Evolutionary conservation across 2,329 filamentous ascomycete species (phyloP).

Genomic region (Keithomyces neogunnii): DNA sequence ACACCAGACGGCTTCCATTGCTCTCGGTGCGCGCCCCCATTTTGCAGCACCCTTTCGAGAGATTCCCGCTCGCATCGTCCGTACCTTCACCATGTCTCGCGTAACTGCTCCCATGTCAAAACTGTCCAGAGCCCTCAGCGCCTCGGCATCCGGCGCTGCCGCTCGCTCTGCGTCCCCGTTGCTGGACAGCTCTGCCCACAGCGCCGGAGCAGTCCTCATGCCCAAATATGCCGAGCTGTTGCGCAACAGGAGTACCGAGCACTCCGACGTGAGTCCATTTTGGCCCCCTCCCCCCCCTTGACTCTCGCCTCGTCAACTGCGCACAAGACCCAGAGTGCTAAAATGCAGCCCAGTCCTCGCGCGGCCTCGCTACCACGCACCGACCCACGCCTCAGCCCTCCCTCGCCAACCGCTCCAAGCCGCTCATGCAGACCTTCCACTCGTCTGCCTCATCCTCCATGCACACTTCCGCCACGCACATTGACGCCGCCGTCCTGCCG

Average conservation of each 20-base stretch:
- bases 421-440: constrained; percentile 57
- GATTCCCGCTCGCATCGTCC: neutral
- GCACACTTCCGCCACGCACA: constrained; percentile 27
- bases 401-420: constrained; percentile 36
- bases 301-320: too few species aligned
- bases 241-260: constrained; percentile 25
- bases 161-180: constrained; percentile 21
- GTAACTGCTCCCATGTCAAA: constrained; percentile 41
- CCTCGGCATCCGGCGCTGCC: constrained; percentile 29
- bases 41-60: neutral
- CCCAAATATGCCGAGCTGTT: constrained; percentile 41
- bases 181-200: constrained; percentile 25
- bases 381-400: constrained; percentile 37
- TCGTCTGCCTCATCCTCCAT: constrained; percentile 38
- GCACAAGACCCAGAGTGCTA: neutral
- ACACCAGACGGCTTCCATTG: neutral
- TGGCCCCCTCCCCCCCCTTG: neutral
- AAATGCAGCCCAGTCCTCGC: constrained; percentile 20
- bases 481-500: constrained; percentile 48
- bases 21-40: neutral
- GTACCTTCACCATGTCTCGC: constrained; percentile 33
- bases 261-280: constrained; percentile 30
- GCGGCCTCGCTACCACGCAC: constrained; percentile 37
- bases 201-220: constrained; percentile 30
- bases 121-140: constrained; percentile 37